phyloP scores from a whole-genome alignment of 192 early-diverging fungal species.

The Coemansia sp. region DNA sequence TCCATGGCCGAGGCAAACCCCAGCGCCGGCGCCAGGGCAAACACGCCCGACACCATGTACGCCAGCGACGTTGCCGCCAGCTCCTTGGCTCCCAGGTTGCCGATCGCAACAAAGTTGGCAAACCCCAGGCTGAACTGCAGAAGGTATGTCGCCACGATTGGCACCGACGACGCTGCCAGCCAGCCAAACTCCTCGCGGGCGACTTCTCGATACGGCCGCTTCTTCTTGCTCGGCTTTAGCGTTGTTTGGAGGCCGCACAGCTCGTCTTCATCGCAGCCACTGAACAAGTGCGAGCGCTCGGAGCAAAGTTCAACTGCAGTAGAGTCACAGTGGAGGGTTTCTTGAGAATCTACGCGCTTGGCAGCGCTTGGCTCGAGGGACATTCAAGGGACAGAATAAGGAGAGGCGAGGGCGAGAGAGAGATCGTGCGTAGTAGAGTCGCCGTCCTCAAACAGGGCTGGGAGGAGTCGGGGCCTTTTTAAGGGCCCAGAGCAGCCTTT shows the following conservation, averaged over 20 bases:
- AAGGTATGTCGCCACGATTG: constrained; percentile 14
- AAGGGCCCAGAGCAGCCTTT: not conserved
- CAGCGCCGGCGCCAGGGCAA: constrained; percentile 67
- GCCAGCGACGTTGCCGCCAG: constrained; percentile 72
- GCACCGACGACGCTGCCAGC: constrained; percentile 33
- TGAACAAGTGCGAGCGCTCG: not conserved
- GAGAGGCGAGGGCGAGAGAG: not conserved
- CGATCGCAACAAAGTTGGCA: constrained; percentile 64
- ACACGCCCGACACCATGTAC: constrained; percentile 63
- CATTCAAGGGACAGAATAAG: not conserved
- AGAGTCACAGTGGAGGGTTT: constrained; percentile 23
- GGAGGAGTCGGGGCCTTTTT: not conserved
- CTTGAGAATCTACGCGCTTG: constrained; percentile 24
- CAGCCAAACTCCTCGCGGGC: constrained; percentile 27
- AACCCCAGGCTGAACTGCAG: constrained; percentile 68
- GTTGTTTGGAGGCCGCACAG: constrained; percentile 7
- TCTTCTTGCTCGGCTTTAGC: constrained; percentile 30
- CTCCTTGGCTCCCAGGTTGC: constrained; percentile 66
- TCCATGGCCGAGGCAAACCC: constrained; percentile 77
- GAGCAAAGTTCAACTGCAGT: not conserved
- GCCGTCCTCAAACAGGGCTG: not conserved
- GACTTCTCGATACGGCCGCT: constrained; percentile 13
- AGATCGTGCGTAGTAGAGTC: not conserved
- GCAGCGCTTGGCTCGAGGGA: constrained; percentile 48
- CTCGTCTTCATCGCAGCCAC: not conserved